phyloP scores from a whole-genome alignment of 371 early-diverging fungal genomes.

The Capillidium heterosporum region DNA sequence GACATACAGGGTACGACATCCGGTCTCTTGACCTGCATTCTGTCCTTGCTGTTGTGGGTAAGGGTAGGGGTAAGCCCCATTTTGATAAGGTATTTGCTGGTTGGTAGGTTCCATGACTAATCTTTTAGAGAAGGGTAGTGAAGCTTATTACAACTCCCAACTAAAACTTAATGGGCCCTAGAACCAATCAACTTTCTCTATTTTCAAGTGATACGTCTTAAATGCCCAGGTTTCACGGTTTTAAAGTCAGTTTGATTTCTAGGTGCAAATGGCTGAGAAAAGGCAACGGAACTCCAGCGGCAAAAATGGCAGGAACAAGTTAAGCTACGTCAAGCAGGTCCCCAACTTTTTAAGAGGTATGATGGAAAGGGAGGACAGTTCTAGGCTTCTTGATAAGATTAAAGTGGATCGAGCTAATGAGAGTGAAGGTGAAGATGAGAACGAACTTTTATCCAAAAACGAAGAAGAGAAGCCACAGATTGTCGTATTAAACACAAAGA shows the following conservation, averaged over 20 bases:
- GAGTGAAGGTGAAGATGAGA: constrained; percentile 7
- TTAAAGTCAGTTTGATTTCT: constrained; percentile 1
- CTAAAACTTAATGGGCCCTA: not conserved
- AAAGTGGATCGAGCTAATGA: constrained; percentile 5
- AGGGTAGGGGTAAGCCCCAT: not conserved
- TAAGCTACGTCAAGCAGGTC: not conserved
- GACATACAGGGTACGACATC: constrained; percentile 54
- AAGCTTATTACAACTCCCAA: not conserved
- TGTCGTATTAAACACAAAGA: not conserved
- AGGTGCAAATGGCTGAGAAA: not conserved
- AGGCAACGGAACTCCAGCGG: no score
- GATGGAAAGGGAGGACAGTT: not conserved
- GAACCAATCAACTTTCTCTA: not conserved
- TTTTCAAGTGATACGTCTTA: not conserved
- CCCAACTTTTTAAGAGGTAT: not conserved
- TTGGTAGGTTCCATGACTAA: not conserved
- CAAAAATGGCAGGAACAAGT: not conserved
- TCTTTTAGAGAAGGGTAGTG: not conserved
- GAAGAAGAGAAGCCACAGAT: not conserved
- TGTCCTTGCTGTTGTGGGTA: constrained; percentile 8
- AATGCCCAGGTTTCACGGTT: not conserved
- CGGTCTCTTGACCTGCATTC: constrained; percentile 15
- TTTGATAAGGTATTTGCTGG: not conserved
- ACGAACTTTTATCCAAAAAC: constrained; percentile 5
- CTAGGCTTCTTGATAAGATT: constrained; percentile 4